Base-by-base conservation (phyloP, 176 grass and related monocot species). In the Oryza punctata region DNA sequence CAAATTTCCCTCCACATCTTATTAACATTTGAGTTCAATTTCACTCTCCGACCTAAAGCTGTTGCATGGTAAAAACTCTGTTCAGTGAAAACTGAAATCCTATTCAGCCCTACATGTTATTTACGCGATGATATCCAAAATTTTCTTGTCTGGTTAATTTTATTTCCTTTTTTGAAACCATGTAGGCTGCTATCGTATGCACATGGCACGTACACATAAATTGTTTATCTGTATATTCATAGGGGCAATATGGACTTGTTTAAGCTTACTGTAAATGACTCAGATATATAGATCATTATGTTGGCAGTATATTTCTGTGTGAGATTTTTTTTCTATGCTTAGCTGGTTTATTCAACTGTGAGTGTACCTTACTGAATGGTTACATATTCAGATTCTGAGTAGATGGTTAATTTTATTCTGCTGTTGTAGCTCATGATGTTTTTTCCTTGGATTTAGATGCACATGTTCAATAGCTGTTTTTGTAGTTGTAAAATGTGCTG, bases 241-340 rank as follows among this genome's bases (percentile, higher is more conserved):
- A 26, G 65, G 45, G 68, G 12, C 69, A 24, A 10, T 52, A 19
- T 78, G 32, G 32, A 33, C 32, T 33, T 33, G 19, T 67, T 78
- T 25, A 59, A 30, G 33, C 57, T 73, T 78, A 78, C 73, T 83
- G 33, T 81, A 67, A 73, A 27, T 81, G 10, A 49, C 76, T 38
- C 63, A 27, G n/a, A 82, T 10, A 65, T 65, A 40, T 69, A 44
- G 44, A 12, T 57, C 73, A 67, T 69, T 81, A 75, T 59, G n/a
- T 68, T 60, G 64, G 37, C 10, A 37, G 35, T 69, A 47, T 59
- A n/a, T 40, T 78, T 54, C 12, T 19, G 44, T 67, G 32, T 72
- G 13, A 83, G 79, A 45, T 33, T 75, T 87, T 33, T 80, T 35
- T 75, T 87, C 65, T 64, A 77, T 87, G 49, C 13, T 81, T 60